Base-by-base conservation (phyloP, 2,329 filamentous ascomycete genomes). In the Fusarium sp. region DNA sequence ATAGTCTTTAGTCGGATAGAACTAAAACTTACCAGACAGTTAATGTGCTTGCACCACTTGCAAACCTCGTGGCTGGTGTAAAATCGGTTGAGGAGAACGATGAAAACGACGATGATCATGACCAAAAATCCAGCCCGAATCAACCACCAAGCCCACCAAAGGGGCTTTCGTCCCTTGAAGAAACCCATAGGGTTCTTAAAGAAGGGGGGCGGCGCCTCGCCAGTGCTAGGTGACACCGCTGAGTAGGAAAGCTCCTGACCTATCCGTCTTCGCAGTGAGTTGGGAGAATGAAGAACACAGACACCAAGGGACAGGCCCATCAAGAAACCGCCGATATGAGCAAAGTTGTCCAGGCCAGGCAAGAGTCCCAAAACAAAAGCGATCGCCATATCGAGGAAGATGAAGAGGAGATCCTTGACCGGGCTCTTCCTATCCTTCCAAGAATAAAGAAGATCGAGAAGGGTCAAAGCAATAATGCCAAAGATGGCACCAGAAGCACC, bases 101-200 rank as follows among this genome's bases (percentile, higher is more conserved):
- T 93, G 81, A 98, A 98, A 2, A 93, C 92, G 45, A 97, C 89
- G 38, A 98, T 87, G 37, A 95, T 93, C n/a, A 91, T 89, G 9
- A 98, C 89, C 61, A 99, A 85, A 27, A 93, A 92, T 0, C 89
- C 94, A 1, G 89, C 93, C 20, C 96, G 90, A 31, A 98, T 88
- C 24, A 98, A 83, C 96, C 96, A 98, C 96, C 96, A 99, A 7
- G 86, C 93, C 96, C 96, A 99, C 96, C 96, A 99, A 9, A 98
- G 87, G 24, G 93, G 93, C 82, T 97, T 98, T 20, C 96, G 90
- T 22, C 94, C 94, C 81, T 95, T 96, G 85, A 98, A 98, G 84
- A 98, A 98, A 7, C 90, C 91, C 5, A 91, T 81, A 0, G 93
- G 90, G 67, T 89, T 90, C 77, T 91, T 90, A 65, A 90, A 80